Percentiles rank a stretch among this genome's conserved stretches.
Conservation (phyloP, 176 grass and related monocot species). For the Oryza rufipogon region DNA sequence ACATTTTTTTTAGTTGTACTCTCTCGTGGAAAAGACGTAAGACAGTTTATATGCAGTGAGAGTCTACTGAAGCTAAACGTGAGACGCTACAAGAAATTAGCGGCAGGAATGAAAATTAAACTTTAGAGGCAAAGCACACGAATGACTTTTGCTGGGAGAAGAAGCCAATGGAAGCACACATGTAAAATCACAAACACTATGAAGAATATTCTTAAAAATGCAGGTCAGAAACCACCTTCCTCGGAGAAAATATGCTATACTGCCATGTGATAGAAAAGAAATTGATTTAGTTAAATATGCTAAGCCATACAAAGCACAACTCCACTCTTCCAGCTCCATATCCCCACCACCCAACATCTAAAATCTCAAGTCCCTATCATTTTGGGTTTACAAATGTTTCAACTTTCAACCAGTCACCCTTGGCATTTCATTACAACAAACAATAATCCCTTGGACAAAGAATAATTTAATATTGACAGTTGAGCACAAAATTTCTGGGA, state of each 20-base stretch:
- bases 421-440: background rate
- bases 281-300: background rate
- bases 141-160: too few species aligned
- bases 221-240: too few species aligned
- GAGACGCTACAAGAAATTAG: too few species aligned
- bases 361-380: background rate
- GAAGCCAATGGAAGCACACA: too few species aligned
- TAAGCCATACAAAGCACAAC: background rate
- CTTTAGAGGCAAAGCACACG: too few species aligned
- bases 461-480: background rate
- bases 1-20: too few species aligned
- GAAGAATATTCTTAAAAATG: background rate
- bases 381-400: background rate
- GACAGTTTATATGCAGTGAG: too few species aligned
- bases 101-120: too few species aligned
- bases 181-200: background rate
- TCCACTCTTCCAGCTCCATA: background rate
- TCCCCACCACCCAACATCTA: background rate
- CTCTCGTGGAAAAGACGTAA: too few species aligned
- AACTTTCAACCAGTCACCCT: background rate
- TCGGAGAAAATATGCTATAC: too few species aligned
- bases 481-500: conserved; percentile 12
- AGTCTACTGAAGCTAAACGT: too few species aligned
- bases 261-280: too few species aligned
- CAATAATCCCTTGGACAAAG: background rate